Evolutionary conservation across 129 eudicot genomes (phyloP).

Genomic region (Flaveria sonorensis): DNA sequence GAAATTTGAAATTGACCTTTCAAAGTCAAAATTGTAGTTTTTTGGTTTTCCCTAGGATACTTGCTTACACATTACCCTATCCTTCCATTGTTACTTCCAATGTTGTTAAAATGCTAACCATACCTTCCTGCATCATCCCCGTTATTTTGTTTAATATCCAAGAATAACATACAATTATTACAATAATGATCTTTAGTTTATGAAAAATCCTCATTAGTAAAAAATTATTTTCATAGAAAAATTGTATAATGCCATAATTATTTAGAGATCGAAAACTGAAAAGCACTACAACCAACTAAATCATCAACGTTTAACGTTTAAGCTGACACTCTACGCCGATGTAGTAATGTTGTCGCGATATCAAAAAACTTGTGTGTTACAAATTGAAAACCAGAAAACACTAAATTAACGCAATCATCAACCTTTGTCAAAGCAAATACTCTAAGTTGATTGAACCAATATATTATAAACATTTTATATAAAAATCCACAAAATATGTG

Average conservation of each 20-base stretch:
- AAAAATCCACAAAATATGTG: background rate
- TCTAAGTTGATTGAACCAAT: too few relatives aligned
- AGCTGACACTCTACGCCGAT: too few relatives aligned
- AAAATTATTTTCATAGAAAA: too few relatives aligned
- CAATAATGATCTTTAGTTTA: background rate
- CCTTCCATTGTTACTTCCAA: constrained; percentile 31
- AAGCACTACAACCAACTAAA: too few relatives aligned
- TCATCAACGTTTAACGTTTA: too few relatives aligned
- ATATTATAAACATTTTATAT: background rate
- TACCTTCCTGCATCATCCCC: background rate
- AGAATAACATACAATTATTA: background rate
- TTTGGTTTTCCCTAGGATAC: constrained; percentile 29
- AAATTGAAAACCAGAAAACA: too few relatives aligned
- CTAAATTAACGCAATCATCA: too few relatives aligned
- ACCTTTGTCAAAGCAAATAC: too few relatives aligned
- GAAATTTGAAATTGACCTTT: constrained; percentile 21
- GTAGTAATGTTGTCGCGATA: too few relatives aligned
- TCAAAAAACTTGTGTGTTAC: background rate
- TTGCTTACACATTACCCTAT: constrained; percentile 41
- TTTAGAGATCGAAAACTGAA: too few relatives aligned
- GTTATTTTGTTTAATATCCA: constrained; percentile 8
- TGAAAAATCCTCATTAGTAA: background rate
- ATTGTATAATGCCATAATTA: too few relatives aligned
- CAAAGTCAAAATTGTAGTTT: constrained; percentile 25
- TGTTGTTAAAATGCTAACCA: constrained; percentile 11